Evolutionary conservation across 345 rosid genomes (phyloP).

Genomic region (Brassica rapa): DNA sequence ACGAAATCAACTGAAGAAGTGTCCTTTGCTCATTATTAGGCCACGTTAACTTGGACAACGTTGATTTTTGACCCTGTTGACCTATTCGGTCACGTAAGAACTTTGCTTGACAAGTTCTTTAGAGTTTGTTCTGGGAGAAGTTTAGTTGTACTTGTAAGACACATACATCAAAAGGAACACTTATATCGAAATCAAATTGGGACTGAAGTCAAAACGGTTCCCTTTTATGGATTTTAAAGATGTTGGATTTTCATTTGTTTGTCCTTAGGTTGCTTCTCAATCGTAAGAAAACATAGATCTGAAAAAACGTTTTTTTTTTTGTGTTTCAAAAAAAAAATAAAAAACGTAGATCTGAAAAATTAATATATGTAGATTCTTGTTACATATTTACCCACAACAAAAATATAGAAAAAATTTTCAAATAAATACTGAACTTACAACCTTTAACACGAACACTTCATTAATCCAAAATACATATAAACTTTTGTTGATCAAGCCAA

Average conservation of each 20-base stretch:
- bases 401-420: too few species aligned
- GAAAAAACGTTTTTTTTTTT: too few species aligned
- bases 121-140: background rate
- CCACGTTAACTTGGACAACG: constrained; percentile 9
- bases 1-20: background rate
- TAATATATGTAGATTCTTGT: background rate
- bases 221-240: background rate
- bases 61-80: constrained; percentile 16
- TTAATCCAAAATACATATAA: too few species aligned
- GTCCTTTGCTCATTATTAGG: background rate
- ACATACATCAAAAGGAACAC: background rate
- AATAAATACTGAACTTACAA: too few species aligned
- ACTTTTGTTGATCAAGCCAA: too few species aligned
- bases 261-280: background rate
- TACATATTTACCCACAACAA: background rate
- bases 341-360: background rate
- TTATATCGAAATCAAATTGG: background rate
- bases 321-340: too few species aligned
- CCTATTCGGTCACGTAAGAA: background rate
- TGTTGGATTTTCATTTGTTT: background rate
- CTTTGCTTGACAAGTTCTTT: constrained; percentile 22
- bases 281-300: background rate
- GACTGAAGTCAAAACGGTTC: background rate
- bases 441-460: too few species aligned
- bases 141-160: background rate